A percentile compares a stretch with the other conserved stretches of the same genome.
phyloP scores from a whole-genome alignment of 192 early-diverging fungal genomes.

The Entomortierella parvispora region DNA sequence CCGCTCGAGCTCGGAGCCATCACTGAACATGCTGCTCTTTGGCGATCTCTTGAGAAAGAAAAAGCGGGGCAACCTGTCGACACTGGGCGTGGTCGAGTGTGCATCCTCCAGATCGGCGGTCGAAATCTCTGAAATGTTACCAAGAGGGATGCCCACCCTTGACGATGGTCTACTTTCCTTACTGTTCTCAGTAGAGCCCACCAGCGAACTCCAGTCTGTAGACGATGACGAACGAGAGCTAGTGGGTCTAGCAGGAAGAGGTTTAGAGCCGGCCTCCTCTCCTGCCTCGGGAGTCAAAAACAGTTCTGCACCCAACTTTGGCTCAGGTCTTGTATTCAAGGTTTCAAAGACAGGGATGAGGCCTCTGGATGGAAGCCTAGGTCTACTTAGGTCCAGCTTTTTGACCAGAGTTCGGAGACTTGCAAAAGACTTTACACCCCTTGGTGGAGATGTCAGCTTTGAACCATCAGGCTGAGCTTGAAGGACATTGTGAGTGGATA shows the following conservation, averaged over 20 bases:
- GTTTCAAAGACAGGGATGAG: conserved; percentile 26
- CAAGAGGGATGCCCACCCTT: conserved; percentile 10
- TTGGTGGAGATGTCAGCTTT: not conserved
- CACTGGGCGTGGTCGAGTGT: not conserved
- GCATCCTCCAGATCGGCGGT: conserved; percentile 20
- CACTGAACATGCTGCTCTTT: conserved; percentile 31
- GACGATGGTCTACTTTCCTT: conserved; percentile 33
- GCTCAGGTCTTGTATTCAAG: not conserved
- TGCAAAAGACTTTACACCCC: conserved; percentile 19
- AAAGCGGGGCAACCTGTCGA: conserved; percentile 13
- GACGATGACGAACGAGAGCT: conserved; percentile 28
- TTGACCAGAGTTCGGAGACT: conserved; percentile 29
- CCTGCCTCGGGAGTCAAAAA: not conserved
- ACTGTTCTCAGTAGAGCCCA: conserved; percentile 17
- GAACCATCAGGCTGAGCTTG: not conserved
- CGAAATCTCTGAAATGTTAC: conserved; percentile 14
- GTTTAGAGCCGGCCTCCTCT: not conserved
- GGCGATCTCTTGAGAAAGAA: conserved; percentile 35
- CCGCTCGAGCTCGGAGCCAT: conserved; percentile 40
- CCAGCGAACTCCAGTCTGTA: conserved; percentile 18
- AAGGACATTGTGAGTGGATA: too few relatives aligned
- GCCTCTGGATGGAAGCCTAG: conserved; percentile 13
- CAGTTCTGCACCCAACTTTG: not conserved
- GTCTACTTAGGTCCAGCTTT: conserved; percentile 16
- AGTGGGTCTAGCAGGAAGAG: not conserved